Evolutionary conservation across 208 protist species (phyloP), one percentile per base, ranked within the genome.

Genomic region (Leishmania gerbilli): DNA sequence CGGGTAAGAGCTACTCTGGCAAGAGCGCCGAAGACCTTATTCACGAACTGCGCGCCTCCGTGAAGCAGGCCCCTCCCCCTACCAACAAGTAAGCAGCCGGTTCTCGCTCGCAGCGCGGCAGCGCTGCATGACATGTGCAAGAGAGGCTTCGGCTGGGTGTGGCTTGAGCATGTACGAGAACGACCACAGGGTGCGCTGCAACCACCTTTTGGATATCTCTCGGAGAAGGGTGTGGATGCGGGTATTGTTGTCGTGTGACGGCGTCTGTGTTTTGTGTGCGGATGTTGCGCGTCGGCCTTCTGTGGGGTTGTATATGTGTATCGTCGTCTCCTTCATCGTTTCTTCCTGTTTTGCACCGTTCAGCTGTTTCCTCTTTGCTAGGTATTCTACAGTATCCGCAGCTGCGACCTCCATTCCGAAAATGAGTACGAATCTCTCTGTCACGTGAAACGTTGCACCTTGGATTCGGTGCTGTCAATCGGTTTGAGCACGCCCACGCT

Each of bases 1-100:
- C 95, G 2, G 95, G 95, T 65, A 91, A 89, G 72, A 86, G 76
- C 31, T 91, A 94, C 72, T 95, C 92, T 72, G 95, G 93, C 37
- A 98, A 98, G 85, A 93, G 89, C 24, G 86, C 93, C 17, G 93
- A 98, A 13, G 95, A 98, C 79, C 91, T 98, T 69, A 98, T 98
- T 71, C 84, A 85, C 7, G 95, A 98, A 80, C 88, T 98, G 58
- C 91, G 91, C 56, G 81, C 89, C 9, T 89, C 91, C 27, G 90
- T 79, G 27, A 83, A 88, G 53, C 82, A 85, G 77, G 81, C 76
- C 21, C 78, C 82, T 79, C 82, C 77, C 42, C 37, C 78, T 62
- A 34, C 82, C 51, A 58, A 79, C 24, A 86, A 86, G 79, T 86
- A 64, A 80, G 78, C n/a, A 31, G 34, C 13, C 24, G 42, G 24